These are phyloP conservation scores for Hemisphaericaspora nanyangensis DNA, from an alignment of 805 yeast species.

Conservation along the genomic window DNA sequence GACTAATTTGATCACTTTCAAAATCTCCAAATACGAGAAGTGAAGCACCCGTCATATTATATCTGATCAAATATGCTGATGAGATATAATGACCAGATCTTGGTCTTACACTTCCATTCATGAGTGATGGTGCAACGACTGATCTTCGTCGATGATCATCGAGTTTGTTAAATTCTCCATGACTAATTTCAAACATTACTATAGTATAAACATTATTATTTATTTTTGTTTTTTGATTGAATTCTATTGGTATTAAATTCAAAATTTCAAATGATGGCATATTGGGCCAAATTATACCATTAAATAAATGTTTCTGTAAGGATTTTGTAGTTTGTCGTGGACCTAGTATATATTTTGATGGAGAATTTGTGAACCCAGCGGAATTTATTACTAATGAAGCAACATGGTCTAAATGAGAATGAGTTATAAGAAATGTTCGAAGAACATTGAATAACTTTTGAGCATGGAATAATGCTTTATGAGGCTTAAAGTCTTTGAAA, in stretches of 20 bases:
- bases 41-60: conserved; percentile 25
- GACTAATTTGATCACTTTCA: conserved; percentile 59
- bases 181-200: conserved; percentile 30
- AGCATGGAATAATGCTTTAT: conserved; percentile 14
- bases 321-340: conserved; percentile 48
- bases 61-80: conserved; percentile 58
- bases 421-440: conserved; percentile 58
- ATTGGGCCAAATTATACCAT: conserved; percentile 80
- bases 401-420: conserved; percentile 83
- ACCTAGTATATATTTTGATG: conserved; percentile 50
- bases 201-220: conserved; percentile 20
- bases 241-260: conserved; percentile 15
- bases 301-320: conserved; percentile 57
- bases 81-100: conserved; percentile 31
- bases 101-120: not conserved
- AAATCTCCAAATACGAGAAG: conserved; percentile 79
- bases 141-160: conserved; percentile 6
- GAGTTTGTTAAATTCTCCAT: conserved; percentile 20
- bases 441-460: conserved; percentile 21
- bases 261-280: conserved; percentile 34
- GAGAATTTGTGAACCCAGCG: conserved; percentile 43
- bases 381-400: conserved; percentile 67
- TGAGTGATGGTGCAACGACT: not conserved
- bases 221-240: conserved; percentile 10
- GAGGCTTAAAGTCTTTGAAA: conserved; percentile 10